Evolutionary conservation across 331 rosid genomes (phyloP).

Genomic region (Malus hybrid): DNA sequence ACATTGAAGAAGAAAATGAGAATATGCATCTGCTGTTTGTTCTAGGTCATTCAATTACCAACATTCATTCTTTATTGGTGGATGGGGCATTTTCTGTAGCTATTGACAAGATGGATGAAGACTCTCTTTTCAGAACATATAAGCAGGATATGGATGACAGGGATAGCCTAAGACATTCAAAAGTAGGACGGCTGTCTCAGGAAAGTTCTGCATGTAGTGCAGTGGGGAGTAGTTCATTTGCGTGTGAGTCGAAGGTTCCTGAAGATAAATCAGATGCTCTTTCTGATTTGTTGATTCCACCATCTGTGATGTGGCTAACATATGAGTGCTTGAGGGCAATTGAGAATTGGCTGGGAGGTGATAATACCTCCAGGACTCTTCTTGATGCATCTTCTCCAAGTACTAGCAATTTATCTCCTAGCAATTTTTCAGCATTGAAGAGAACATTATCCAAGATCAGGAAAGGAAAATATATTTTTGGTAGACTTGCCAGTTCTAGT

Average conservation of each 20-base stretch:
- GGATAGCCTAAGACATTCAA: constrained; percentile 58
- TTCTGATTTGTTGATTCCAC: constrained; percentile 38
- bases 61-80: constrained; percentile 73
- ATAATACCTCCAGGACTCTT: constrained; percentile 38
- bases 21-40: constrained; percentile 54
- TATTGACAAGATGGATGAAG: constrained; percentile 46
- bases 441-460: constrained; percentile 56
- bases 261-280: constrained; percentile 37
- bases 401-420: constrained; percentile 29
- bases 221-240: constrained; percentile 27
- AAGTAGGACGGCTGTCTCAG: constrained; percentile 77
- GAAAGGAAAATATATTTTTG: constrained; percentile 55
- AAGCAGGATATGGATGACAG: constrained; percentile 44
- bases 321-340: constrained; percentile 79
- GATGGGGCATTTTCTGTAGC: constrained; percentile 76
- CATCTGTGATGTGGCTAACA: constrained; percentile 58
- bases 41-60: constrained; percentile 66
- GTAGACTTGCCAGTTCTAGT: constrained; percentile 52
- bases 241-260: constrained; percentile 24
- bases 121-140: neutral
- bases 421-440: constrained; percentile 56
- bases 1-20: constrained; percentile 88
- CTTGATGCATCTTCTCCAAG: constrained; percentile 31
- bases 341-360: constrained; percentile 69
- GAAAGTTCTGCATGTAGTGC: constrained; percentile 69